Conservation (phyloP, 2,329 filamentous ascomycete genomes). For the Paraconiothyrium sp. region DNA sequence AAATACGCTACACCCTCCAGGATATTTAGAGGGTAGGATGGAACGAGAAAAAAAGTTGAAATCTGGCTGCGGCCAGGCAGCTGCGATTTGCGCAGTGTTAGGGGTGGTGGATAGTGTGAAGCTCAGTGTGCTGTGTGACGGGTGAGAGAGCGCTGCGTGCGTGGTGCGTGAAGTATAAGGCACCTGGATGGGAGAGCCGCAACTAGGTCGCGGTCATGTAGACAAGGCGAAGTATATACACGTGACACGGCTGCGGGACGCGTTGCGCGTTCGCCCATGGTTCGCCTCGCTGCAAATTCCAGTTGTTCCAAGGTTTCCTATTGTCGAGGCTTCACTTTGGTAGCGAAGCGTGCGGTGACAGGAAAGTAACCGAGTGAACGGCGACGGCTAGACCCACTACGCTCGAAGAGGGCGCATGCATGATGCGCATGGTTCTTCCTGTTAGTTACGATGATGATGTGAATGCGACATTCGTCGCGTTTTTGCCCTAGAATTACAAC, state of each 20-base stretch:
- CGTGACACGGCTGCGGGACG: not conserved
- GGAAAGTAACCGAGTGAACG: not conserved
- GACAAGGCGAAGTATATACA: not conserved
- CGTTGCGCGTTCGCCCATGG: not conserved
- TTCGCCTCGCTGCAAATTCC: not conserved
- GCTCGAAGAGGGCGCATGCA: not conserved
- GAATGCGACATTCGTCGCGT: not conserved
- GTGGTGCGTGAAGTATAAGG: slow-evolving; percentile 4
- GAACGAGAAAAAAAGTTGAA: not conserved
- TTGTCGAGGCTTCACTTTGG: too few species aligned
- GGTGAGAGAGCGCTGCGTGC: not conserved
- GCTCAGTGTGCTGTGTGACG: not conserved
- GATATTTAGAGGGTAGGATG: not conserved
- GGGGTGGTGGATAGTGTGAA: not conserved
- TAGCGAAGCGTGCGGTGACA: too few species aligned
- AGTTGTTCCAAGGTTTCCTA: not conserved
- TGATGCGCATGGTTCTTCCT: not conserved
- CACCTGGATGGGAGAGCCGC: not conserved
- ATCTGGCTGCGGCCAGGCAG: not conserved
- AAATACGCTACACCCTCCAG: not conserved
- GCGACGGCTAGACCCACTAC: not conserved
- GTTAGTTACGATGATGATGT: not conserved
- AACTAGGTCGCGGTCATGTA: not conserved
- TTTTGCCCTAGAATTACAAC: too few species aligned
- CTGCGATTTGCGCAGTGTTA: not conserved